These are phyloP conservation scores for Cinchona pubescens DNA, from an alignment of 257 asterid species.

Conservation along the genomic window DNA sequence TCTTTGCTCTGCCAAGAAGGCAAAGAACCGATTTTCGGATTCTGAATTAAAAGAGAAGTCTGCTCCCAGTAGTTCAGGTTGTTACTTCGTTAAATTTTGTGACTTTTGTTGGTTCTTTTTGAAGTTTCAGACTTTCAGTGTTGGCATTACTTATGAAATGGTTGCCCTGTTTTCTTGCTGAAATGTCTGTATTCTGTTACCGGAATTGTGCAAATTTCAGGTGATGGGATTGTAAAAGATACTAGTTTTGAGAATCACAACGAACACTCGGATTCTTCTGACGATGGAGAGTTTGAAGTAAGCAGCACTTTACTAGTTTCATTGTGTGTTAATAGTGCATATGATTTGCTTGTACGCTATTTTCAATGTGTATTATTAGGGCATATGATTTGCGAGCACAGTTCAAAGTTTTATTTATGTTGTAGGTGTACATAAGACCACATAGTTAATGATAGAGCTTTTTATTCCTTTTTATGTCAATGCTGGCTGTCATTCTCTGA, in stretches of 20 bases:
- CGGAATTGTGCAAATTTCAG: conserved; percentile 23
- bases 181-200: background rate
- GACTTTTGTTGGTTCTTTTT: too few species aligned
- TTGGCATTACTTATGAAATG: background rate
- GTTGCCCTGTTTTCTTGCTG: background rate
- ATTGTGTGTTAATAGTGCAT: background rate
- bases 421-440: background rate
- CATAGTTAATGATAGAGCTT: too few species aligned
- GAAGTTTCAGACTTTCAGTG: too few species aligned
- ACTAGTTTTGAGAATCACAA: conserved; percentile 17
- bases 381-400: background rate
- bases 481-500: background rate
- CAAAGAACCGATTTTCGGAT: conserved; percentile 26
- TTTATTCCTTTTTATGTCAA: background rate
- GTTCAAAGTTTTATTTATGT: too few species aligned
- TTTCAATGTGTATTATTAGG: too few species aligned
- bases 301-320: conserved; percentile 19
- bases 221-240: conserved; percentile 29
- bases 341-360: background rate
- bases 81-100: background rate
- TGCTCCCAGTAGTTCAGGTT: conserved; percentile 42
- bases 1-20: conserved; percentile 36
- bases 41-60: conserved; percentile 25
- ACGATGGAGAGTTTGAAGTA: conserved; percentile 66
- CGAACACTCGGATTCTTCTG: conserved; percentile 49